Conservation (phyloP, 176 grass and related monocot genomes). For the Zizania latifolia region DNA sequence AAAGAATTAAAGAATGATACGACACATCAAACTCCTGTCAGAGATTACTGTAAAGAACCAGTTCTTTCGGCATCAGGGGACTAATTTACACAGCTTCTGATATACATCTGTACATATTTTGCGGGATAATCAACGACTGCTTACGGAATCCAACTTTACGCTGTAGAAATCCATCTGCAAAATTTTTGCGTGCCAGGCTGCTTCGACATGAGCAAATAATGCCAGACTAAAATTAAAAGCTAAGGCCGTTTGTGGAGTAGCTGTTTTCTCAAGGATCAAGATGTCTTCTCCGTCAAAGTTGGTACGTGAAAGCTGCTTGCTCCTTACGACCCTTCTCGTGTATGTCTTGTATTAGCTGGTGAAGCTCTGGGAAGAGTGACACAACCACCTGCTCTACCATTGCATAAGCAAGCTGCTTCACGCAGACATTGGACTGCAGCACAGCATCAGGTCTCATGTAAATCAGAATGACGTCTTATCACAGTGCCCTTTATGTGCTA, state of each 20-base stretch:
- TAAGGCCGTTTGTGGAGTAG: background rate
- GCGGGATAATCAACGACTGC: background rate
- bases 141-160: background rate
- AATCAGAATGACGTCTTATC: background rate
- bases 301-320: constrained; percentile 29
- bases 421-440: constrained; percentile 81
- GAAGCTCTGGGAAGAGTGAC: constrained; percentile 78
- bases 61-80: constrained; percentile 7
- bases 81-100: constrained; percentile 42
- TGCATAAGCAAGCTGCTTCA: constrained; percentile 84
- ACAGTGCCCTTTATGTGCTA: background rate
- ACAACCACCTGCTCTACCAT: constrained; percentile 72
- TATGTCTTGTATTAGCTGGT: constrained; percentile 60
- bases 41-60: background rate
- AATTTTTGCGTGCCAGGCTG: background rate
- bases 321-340: constrained; percentile 66
- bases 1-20: constrained; percentile 36
- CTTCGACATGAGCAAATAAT: background rate
- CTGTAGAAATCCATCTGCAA: constrained; percentile 8
- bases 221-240: background rate
- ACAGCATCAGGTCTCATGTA: constrained; percentile 6
- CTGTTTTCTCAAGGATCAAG: background rate
- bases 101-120: constrained; percentile 38
- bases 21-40: constrained; percentile 11
- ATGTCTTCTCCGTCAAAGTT: constrained; percentile 26